A percentile compares a stretch with the other conserved stretches of the same genome.
Conservation (phyloP, 371 early-diverging fungal genomes). For the Umbelopsis sp. region DNA sequence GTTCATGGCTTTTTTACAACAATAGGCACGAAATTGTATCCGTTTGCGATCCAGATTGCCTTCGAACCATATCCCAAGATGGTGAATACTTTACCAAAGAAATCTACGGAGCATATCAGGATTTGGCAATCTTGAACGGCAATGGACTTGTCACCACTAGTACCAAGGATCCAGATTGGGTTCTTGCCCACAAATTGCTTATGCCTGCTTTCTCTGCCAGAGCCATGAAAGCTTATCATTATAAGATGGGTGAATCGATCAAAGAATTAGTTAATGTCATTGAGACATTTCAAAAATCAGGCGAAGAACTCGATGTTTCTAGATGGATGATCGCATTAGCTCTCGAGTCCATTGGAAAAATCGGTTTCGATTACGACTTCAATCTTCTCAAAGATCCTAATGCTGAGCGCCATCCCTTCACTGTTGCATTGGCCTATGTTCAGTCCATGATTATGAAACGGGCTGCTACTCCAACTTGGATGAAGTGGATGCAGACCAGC, state of each 20-base stretch:
- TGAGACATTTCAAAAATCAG: constrained; percentile 34
- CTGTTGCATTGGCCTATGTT: constrained; percentile 57
- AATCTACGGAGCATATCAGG: constrained; percentile 25
- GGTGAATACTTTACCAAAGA: constrained; percentile 51
- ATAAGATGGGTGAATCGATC: constrained; percentile 47
- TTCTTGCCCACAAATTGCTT: constrained; percentile 56
- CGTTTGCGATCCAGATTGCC: constrained; percentile 24
- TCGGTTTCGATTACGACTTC: constrained; percentile 67
- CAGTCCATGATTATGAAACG: constrained; percentile 30
- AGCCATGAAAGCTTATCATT: constrained; percentile 44
- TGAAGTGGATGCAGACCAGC: constrained; percentile 46
- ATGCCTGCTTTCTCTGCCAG: constrained; percentile 57
- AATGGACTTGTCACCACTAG: constrained; percentile 52
- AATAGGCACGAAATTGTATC: not conserved
- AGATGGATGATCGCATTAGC: constrained; percentile 62
- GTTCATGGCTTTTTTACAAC: not conserved
- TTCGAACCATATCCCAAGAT: constrained; percentile 30
- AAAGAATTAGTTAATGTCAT: constrained; percentile 41
- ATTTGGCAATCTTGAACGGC: constrained; percentile 31
- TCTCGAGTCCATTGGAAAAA: constrained; percentile 54
- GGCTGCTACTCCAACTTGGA: constrained; percentile 36
- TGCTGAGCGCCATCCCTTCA: constrained; percentile 46
- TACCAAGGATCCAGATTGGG: constrained; percentile 51
- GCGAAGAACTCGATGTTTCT: constrained; percentile 47
- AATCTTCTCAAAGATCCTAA: constrained; percentile 45